Evolutionary conservation across 1,284 basidiomycete genomes (phyloP).

Genomic region (Irpex sp.): DNA sequence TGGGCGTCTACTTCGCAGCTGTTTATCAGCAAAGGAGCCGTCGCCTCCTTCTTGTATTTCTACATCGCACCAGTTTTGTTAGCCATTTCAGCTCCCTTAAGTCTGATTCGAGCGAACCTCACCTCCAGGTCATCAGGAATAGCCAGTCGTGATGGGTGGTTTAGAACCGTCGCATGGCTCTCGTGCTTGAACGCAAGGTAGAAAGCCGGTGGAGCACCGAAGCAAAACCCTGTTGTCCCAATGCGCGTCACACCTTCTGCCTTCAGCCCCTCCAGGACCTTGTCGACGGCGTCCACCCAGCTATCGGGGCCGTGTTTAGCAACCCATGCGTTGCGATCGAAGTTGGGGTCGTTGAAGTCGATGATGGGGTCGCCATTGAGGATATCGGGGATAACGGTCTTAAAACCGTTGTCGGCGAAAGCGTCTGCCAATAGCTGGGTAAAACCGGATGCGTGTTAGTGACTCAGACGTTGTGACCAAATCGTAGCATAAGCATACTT

Average conservation of each 20-base stretch:
- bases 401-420: constrained; percentile 72
- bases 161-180: constrained; percentile 47
- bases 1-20: constrained; percentile 30
- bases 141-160: constrained; percentile 68
- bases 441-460: background rate
- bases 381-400: constrained; percentile 54
- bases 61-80: constrained; percentile 6
- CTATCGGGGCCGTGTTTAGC: constrained; percentile 36
- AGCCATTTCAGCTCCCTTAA: too few species aligned
- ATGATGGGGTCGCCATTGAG: constrained; percentile 55
- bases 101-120: too few species aligned
- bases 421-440: constrained; percentile 61
- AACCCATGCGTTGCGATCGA: constrained; percentile 70
- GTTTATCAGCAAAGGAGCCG: constrained; percentile 39
- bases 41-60: constrained; percentile 25
- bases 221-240: constrained; percentile 66
- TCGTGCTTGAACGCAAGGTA: constrained; percentile 61
- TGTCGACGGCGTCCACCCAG: constrained; percentile 51
- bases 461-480: too few species aligned
- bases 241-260: constrained; percentile 51
- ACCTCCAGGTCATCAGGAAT: constrained; percentile 55
- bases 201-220: constrained; percentile 53
- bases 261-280: constrained; percentile 51
- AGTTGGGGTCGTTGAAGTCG: constrained; percentile 75
- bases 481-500: constrained; percentile 25